Base-by-base conservation (phyloP, 1,284 basidiomycete genomes). In the Cryptococcus maquisensis region DNA sequence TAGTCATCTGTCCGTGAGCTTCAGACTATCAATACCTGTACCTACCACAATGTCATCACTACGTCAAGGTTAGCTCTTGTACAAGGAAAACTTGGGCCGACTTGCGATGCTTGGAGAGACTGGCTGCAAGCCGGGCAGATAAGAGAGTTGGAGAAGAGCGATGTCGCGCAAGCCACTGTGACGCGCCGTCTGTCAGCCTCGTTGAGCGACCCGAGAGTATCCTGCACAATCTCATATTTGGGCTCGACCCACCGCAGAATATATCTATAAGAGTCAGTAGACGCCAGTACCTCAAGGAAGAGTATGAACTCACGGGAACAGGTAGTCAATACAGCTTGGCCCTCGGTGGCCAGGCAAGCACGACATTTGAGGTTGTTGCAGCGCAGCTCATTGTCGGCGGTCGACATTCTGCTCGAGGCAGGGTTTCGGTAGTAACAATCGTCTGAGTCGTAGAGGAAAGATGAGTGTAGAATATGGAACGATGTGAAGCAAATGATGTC, bases 291-390 rank as follows among this genome's bases (percentile, higher is more conserved):
- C n/a, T n/a, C 8, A 28, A 5, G 28, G 40, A 32, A 12, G 15
- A 26, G 47, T 5, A 2, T 13, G 18, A n/a, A 57, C 63, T 60
- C 23, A 68, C 62, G 59, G 41, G 59, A 61, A 51, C 66, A 69
- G 43, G 61, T 62, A 20, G 64, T 62, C 20, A 69, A 64, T 45
- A 69, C 63, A 3, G 63, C 66, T 51, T 58, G 59, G 12, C 60
- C 65, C 48, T 65, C 55, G 18, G 41, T 32, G 7, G 44, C 57
- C 12, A 68, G 38, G 39, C 49, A 43, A 13, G 39, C 50, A 26
- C 66, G 37, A 49, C 66, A 68, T 39, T 59, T 59, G 26, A 66
- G 57, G 39, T 62, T 60, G 50, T 68, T 68, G 53, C 66, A 68
- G 12, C 56, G 52, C 10, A 45, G 44, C 28, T 26, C 44, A 28